These are phyloP conservation scores for Podila clonocystis DNA, from an alignment of 192 early-diverging fungal species.

Conservation along the genomic window DNA sequence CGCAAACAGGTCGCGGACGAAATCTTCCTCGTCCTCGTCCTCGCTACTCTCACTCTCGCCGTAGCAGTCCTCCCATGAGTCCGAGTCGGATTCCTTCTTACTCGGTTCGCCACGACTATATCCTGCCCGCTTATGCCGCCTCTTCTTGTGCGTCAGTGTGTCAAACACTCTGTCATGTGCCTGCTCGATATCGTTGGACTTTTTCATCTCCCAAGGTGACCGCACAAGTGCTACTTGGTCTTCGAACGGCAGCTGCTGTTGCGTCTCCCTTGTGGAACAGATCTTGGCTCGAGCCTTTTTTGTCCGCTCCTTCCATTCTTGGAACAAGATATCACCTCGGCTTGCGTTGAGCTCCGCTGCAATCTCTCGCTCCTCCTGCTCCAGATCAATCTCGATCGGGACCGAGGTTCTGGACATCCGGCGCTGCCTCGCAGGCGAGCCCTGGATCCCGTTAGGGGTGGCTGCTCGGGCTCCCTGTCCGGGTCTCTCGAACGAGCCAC, in stretches of 20 bases:
- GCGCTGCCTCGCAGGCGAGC: constrained; percentile 22
- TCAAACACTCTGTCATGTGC: constrained; percentile 49
- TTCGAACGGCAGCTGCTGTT: constrained; percentile 60
- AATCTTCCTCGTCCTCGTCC: constrained; percentile 50
- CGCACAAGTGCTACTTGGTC: constrained; percentile 64
- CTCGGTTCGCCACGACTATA: constrained; percentile 12
- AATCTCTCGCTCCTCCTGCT: constrained; percentile 51
- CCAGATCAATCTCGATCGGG: constrained; percentile 47
- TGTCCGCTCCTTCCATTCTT: constrained; percentile 65
- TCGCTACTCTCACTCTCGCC: constrained; percentile 23
- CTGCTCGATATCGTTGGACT: constrained; percentile 57
- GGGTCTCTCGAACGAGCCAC: constrained; percentile 11
- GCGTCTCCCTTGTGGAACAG: constrained; percentile 49
- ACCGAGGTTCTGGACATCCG: constrained; percentile 35
- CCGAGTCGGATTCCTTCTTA: constrained; percentile 5
- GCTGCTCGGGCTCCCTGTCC: constrained; percentile 18
- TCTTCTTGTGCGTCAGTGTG: constrained; percentile 4
- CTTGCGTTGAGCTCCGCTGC: constrained; percentile 64
- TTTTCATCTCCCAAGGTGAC: constrained; percentile 69
- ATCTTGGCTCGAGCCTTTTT: constrained; percentile 60
- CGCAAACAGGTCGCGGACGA: constrained; percentile 47
- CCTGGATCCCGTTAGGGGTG: constrained; percentile 27
- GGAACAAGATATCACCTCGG: constrained; percentile 61
- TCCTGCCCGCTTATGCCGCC: constrained; percentile 16
- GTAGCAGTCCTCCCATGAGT: constrained; percentile 51